Evolutionary conservation across 2,329 filamentous ascomycete genomes (phyloP).

Genomic region (Berkeleyomyces basicola): DNA sequence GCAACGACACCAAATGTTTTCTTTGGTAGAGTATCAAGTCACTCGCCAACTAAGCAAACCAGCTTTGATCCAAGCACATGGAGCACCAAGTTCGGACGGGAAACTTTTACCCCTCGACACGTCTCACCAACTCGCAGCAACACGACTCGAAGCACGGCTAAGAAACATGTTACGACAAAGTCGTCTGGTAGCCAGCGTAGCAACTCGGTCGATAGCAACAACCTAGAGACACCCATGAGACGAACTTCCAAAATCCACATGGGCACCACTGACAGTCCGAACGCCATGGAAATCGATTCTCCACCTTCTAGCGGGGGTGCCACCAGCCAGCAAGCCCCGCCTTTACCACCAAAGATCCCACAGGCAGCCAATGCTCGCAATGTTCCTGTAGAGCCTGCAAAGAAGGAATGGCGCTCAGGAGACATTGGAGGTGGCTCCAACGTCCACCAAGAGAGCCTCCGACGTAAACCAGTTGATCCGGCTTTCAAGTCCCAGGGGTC

Average conservation of each 20-base stretch:
- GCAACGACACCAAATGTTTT: not conserved
- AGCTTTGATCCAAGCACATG: conserved; percentile 36
- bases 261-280: conserved; percentile 30
- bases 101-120: conserved; percentile 32
- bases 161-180: not conserved
- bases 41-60: conserved; percentile 5
- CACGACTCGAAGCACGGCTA: conserved; percentile 4
- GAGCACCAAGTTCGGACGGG: conserved; percentile 35
- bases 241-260: not conserved
- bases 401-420: conserved; percentile 42
- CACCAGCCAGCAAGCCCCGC: conserved; percentile 17
- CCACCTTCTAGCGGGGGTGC: conserved; percentile 20
- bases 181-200: conserved; percentile 4
- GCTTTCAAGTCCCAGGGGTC: conserved; percentile 25
- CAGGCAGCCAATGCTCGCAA: conserved; percentile 26
- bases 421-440: conserved; percentile 19
- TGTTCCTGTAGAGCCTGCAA: conserved; percentile 40
- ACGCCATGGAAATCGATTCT: conserved; percentile 50
- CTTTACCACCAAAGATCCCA: conserved; percentile 12
- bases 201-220: not conserved
- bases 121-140: conserved; percentile 9
- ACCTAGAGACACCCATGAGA: not conserved
- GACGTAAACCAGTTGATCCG: conserved; percentile 13
- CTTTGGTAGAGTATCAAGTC: not conserved
- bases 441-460: not conserved